A percentile compares a stretch with the other conserved stretches of the same genome.
Conservation (phyloP, 345 rosid genomes). For the Salix caprea region DNA sequence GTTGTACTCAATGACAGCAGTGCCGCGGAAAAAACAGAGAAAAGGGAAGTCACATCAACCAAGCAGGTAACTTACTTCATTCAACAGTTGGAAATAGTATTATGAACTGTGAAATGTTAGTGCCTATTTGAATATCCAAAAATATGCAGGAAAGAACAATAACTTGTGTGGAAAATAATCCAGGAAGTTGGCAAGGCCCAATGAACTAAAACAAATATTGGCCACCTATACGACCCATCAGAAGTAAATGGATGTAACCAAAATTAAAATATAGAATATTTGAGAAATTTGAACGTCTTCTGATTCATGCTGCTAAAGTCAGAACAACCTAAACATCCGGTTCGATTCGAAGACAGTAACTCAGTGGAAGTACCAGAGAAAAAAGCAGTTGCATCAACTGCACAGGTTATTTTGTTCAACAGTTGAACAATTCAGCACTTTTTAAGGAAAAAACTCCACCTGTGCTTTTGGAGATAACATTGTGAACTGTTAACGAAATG, state of each 20-base stretch:
- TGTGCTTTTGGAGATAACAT: background rate
- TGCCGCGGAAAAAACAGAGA: slow-evolving; percentile 14
- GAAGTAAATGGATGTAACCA: no score
- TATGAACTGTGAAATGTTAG: background rate
- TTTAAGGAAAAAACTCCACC: background rate
- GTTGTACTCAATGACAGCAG: background rate
- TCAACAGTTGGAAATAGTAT: background rate
- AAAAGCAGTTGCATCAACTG: slow-evolving; percentile 2
- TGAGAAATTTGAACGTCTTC: background rate
- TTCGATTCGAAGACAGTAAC: background rate
- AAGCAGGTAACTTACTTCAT: slow-evolving; percentile 6
- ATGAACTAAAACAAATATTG: background rate
- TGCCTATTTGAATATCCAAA: background rate
- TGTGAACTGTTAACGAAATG: background rate
- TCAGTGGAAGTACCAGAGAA: slow-evolving; percentile 14
- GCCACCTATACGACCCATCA: no score
- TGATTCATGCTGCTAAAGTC: slow-evolving; percentile 1
- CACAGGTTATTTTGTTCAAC: background rate
- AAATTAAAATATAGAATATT: background rate
- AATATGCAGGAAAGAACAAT: background rate
- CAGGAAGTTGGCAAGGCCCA: background rate
- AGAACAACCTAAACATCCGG: background rate
- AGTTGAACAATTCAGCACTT: background rate
- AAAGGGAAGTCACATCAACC: slow-evolving; percentile 3
- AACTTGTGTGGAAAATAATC: background rate